Percentiles rank a stretch among this genome's conserved stretches.
These are phyloP conservation scores for Saccharomycopsis sp. DNA, from an alignment of 805 yeast species.

Conservation along the genomic window DNA sequence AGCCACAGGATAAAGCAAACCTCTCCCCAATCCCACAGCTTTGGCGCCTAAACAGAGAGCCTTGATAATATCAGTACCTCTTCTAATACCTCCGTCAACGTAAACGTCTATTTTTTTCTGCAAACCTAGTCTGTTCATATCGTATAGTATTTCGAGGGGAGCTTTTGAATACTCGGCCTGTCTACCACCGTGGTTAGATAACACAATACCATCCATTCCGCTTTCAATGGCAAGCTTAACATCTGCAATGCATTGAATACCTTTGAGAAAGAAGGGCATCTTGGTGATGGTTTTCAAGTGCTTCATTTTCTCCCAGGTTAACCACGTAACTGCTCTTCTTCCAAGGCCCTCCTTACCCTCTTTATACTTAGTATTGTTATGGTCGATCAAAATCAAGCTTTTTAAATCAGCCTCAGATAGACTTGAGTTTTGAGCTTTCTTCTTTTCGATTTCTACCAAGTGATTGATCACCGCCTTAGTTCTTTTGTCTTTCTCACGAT, in stretches of 20 bases:
- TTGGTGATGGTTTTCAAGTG: constrained; percentile 48
- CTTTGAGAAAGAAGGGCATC: constrained; percentile 67
- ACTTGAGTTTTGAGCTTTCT: not conserved
- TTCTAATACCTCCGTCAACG: constrained; percentile 62
- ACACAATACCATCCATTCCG: constrained; percentile 67
- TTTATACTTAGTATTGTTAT: constrained; percentile 51
- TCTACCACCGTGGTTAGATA: constrained; percentile 88
- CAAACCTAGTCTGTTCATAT: constrained; percentile 42
- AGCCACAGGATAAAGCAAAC: constrained; percentile 57
- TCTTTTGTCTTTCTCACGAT: constrained; percentile 69
- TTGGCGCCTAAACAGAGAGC: constrained; percentile 64
- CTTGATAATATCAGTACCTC: constrained; percentile 61
- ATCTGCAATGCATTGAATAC: constrained; percentile 77
- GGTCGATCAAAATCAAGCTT: constrained; percentile 35
- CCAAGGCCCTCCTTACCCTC: constrained; percentile 85
- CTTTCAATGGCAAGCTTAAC: constrained; percentile 65
- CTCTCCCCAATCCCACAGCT: constrained; percentile 67
- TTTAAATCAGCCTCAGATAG: constrained; percentile 5
- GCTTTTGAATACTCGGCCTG: constrained; percentile 80
- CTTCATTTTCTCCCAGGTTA: constrained; percentile 58
- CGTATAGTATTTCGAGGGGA: constrained; percentile 66
- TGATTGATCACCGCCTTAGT: constrained; percentile 29
- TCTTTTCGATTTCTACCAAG: not conserved
- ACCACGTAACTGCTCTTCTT: constrained; percentile 65
- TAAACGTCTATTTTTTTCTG: constrained; percentile 48